Percentiles rank a stretch among this genome's conserved stretches.
Conservation (phyloP, 768 basidiomycete species). For the Boletus coccyginus region DNA sequence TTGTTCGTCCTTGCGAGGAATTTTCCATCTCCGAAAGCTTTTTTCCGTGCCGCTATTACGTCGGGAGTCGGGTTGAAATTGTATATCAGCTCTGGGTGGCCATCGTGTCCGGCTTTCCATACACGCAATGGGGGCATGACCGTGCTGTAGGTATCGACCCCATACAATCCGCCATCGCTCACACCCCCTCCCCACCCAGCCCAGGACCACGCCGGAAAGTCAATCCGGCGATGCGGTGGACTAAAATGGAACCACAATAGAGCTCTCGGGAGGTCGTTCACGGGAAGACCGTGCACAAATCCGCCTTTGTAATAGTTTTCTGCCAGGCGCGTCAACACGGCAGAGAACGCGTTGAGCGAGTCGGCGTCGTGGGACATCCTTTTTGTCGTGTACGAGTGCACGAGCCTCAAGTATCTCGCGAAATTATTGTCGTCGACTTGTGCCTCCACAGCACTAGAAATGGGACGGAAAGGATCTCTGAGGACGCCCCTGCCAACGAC, state of each 20-base stretch:
- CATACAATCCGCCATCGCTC: background rate
- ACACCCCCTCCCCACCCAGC: constrained; percentile 4
- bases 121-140: constrained; percentile 8
- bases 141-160: background rate
- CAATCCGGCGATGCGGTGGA: background rate
- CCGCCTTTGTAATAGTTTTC: constrained; percentile 1
- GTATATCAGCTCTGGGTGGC: constrained; percentile 3
- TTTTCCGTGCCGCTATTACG: too few relatives aligned
- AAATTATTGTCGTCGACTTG: background rate
- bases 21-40: too few relatives aligned
- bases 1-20: too few relatives aligned
- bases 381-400: background rate
- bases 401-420: constrained; percentile 1
- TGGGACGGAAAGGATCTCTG: constrained; percentile 8
- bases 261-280: constrained; percentile 7
- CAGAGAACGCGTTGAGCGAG: constrained; percentile 13
- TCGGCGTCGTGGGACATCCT: constrained; percentile 6
- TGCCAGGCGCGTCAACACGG: constrained; percentile 4
- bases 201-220: constrained; percentile 13
- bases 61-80: constrained; percentile 1
- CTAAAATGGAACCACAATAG: constrained; percentile 7
- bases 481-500: constrained; percentile 2
- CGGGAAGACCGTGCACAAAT: constrained; percentile 13
- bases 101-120: constrained; percentile 7
- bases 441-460: background rate